These are phyloP conservation scores for Syncephalis fuscata DNA, from an alignment of 371 early-diverging fungal species.

Conservation along the genomic window DNA sequence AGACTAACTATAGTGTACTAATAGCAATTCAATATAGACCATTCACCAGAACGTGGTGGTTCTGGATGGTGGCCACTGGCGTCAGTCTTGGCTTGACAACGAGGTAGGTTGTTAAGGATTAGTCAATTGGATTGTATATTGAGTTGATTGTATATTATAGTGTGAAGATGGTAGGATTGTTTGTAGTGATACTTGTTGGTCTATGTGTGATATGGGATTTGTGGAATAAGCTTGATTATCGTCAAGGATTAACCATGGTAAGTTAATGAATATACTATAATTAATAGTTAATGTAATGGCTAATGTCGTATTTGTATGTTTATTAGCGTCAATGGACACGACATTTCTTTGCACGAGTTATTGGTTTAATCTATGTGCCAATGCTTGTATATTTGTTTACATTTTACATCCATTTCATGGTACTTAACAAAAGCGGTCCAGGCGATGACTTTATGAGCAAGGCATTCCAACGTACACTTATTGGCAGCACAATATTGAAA, in stretches of 20 bases:
- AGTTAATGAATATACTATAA: neutral
- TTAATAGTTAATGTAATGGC: neutral
- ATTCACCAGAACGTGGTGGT: constrained; percentile 51
- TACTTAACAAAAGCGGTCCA: constrained; percentile 58
- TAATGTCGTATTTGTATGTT: neutral
- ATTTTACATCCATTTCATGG: constrained; percentile 78
- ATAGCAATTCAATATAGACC: constrained; percentile 15
- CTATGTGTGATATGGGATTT: constrained; percentile 73
- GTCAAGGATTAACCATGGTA: constrained; percentile 56
- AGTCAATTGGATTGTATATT: too few relatives aligned
- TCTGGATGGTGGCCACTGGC: constrained; percentile 57
- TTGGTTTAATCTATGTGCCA: constrained; percentile 75
- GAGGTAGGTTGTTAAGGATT: constrained; percentile 19
- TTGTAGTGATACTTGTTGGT: constrained; percentile 73
- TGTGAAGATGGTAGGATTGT: constrained; percentile 91
- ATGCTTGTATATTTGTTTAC: constrained; percentile 55
- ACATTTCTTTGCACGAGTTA: constrained; percentile 45
- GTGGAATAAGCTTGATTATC: constrained; percentile 78
- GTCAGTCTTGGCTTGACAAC: constrained; percentile 41
- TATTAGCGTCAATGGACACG: constrained; percentile 30
- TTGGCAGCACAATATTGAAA: constrained; percentile 2
- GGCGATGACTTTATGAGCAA: constrained; percentile 86
- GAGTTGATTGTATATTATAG: constrained; percentile 15
- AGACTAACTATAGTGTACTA: neutral
- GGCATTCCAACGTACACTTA: constrained; percentile 77